Percentiles rank a stretch among this genome's conserved stretches.
phyloP scores from a whole-genome alignment of 2,329 filamentous ascomycete species.

The Colletotrichum acutatum region DNA sequence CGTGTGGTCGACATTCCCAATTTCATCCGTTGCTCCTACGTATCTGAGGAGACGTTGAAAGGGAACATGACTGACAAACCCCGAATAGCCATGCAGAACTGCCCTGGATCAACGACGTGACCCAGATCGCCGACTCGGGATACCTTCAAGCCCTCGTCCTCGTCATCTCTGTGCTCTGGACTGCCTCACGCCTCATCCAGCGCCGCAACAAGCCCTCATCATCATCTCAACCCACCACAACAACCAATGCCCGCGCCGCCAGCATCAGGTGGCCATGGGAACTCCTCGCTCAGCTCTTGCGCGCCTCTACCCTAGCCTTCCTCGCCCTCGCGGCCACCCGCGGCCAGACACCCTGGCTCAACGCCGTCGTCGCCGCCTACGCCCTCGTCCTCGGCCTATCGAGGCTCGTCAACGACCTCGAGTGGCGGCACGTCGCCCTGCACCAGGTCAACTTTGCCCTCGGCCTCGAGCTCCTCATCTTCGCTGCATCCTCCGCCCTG shows the following conservation, averaged over 20 bases:
- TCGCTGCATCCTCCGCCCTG: slow-evolving; percentile 51
- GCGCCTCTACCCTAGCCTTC: slow-evolving; percentile 53
- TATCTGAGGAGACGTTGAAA: not conserved
- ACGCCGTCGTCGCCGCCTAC: slow-evolving; percentile 51
- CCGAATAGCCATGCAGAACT: slow-evolving; percentile 15
- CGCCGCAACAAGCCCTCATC: slow-evolving; percentile 42
- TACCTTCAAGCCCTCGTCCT: slow-evolving; percentile 52
- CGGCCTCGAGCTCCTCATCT: slow-evolving; percentile 48
- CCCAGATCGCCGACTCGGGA: slow-evolving; percentile 53
- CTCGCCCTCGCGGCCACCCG: slow-evolving; percentile 48
- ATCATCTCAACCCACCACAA: slow-evolving; percentile 36
- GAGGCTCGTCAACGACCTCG: slow-evolving; percentile 52
- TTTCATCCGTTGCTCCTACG: not conserved
- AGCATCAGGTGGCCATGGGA: slow-evolving; percentile 56
- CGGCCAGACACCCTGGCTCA: slow-evolving; percentile 48
- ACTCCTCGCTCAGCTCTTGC: slow-evolving; percentile 52
- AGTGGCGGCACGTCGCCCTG: slow-evolving; percentile 58
- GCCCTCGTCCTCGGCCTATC: slow-evolving; percentile 56
- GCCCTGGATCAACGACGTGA: slow-evolving; percentile 51
- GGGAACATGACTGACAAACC: slow-evolving; percentile 6
- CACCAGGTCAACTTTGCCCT: slow-evolving; percentile 61
- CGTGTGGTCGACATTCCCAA: not conserved
- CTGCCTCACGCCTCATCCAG: slow-evolving; percentile 47
- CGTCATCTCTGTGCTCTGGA: slow-evolving; percentile 48
- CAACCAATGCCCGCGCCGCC: slow-evolving; percentile 45